Percentiles rank a stretch among this genome's conserved stretches.
Conservation (phyloP, 352 stramenopile species). For the Nothophytophthora sp. region DNA sequence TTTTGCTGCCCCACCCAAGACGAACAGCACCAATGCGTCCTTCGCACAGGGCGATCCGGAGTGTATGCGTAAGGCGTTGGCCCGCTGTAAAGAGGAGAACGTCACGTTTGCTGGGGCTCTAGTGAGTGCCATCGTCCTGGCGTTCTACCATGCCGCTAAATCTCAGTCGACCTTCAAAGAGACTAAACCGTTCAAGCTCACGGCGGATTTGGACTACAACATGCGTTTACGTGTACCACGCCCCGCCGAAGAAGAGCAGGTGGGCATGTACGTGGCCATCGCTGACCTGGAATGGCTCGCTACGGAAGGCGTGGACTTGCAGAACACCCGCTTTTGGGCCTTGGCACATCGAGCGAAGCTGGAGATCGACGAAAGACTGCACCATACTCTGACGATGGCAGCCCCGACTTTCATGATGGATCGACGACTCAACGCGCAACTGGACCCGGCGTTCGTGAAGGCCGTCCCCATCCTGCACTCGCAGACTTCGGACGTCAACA, state of each 20-base stretch:
- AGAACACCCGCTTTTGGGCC: constrained; percentile 39
- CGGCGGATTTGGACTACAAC: constrained; percentile 36
- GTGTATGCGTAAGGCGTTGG: constrained; percentile 23
- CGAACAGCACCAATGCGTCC: constrained; percentile 22
- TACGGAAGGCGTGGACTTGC: constrained; percentile 22
- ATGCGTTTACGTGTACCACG: constrained; percentile 43
- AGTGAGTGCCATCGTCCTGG: constrained; percentile 17
- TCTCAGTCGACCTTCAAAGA: constrained; percentile 6
- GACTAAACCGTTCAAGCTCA: constrained; percentile 34
- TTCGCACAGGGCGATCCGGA: constrained; percentile 26
- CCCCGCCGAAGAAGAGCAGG: constrained; percentile 15
- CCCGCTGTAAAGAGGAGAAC: constrained; percentile 26
- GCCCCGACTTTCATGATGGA: constrained; percentile 14
- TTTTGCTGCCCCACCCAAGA: constrained; percentile 15
- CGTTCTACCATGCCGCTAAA: constrained; percentile 24
- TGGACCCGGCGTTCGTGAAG: constrained; percentile 15
- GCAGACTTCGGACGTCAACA: constrained; percentile 16
- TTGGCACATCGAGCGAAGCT: constrained; percentile 35
- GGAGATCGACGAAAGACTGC: constrained; percentile 22
- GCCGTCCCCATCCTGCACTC: constrained; percentile 16
- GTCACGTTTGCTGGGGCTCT: constrained; percentile 40
- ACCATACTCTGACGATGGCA: constrained; percentile 10
- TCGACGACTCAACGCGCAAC: constrained; percentile 13
- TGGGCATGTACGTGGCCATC: constrained; percentile 35
- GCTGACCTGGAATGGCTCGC: constrained; percentile 14